A percentile compares a stretch with the other conserved stretches of the same genome.
phyloP scores from a whole-genome alignment of 2,329 filamentous ascomycete genomes.

The Fusarium oligoseptatum region DNA sequence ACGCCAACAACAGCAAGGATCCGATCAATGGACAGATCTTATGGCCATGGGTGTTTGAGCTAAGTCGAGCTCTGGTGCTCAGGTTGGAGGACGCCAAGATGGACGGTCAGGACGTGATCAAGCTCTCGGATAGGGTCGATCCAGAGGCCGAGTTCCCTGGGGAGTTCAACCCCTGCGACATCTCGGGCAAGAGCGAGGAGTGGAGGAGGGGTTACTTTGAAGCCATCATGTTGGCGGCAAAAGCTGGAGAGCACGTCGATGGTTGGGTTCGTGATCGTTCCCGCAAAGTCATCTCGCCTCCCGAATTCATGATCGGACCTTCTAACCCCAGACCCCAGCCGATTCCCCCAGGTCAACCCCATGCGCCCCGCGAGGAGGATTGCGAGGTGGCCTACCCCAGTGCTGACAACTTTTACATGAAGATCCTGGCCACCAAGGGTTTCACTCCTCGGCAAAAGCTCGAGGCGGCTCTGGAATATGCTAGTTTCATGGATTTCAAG shows the following conservation, averaged over 20 bases:
- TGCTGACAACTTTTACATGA: conserved; percentile 84
- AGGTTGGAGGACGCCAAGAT: conserved; percentile 76
- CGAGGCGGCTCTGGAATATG: conserved; percentile 85
- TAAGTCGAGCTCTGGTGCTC: conserved; percentile 70
- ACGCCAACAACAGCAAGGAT: conserved; percentile 71
- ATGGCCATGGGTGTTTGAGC: conserved; percentile 76
- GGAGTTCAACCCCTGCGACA: conserved; percentile 74
- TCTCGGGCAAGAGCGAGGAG: conserved; percentile 80
- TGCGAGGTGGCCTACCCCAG: conserved; percentile 76
- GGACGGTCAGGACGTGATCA: conserved; percentile 76
- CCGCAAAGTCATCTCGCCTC: conserved; percentile 75
- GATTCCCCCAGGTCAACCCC: conserved; percentile 72
- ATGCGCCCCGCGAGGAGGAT: conserved; percentile 80
- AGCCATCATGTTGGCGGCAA: conserved; percentile 81
- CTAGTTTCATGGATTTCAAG: conserved; percentile 87
- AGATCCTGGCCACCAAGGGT: conserved; percentile 83
- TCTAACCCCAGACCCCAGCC: conserved; percentile 86
- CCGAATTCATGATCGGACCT: conserved; percentile 81
- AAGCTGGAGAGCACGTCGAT: conserved; percentile 84
- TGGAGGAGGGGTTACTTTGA: conserved; percentile 92
- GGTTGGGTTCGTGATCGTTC: conserved; percentile 80
- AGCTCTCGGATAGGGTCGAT: conserved; percentile 73
- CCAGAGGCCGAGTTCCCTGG: conserved; percentile 76
- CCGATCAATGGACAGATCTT: conserved; percentile 68
- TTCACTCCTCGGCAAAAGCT: conserved; percentile 84